Evolutionary conservation across 2,329 filamentous ascomycete genomes (phyloP).

Genomic region (Colletotrichum liriopes): DNA sequence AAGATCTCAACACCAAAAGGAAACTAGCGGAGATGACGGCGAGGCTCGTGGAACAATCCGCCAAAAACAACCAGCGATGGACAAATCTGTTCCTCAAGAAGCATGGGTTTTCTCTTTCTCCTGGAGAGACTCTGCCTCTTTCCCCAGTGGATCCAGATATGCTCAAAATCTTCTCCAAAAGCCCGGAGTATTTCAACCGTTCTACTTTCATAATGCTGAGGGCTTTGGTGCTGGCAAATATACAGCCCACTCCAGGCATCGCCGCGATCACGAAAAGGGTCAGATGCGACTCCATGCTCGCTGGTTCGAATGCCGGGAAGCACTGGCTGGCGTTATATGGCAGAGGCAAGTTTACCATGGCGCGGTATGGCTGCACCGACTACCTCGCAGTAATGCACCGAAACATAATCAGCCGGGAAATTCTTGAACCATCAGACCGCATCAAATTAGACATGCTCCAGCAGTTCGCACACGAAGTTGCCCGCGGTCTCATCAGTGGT

Average conservation of each 20-base stretch:
- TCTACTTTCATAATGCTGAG: slow-evolving; percentile 16
- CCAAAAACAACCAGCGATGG: slow-evolving; percentile 24
- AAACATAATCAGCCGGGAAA: background rate
- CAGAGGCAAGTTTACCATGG: background rate
- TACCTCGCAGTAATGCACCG: slow-evolving; percentile 9
- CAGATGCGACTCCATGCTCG: background rate
- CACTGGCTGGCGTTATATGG: slow-evolving; percentile 21
- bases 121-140: background rate
- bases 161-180: slow-evolving; percentile 2
- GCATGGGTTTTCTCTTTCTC: background rate
- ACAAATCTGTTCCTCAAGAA: slow-evolving; percentile 13
- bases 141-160: slow-evolving; percentile 1
- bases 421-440: background rate
- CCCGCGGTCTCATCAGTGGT: background rate
- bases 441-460: slow-evolving; percentile 12
- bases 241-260: slow-evolving; percentile 7
- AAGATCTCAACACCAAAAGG: background rate
- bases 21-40: slow-evolving; percentile 7
- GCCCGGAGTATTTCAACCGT: background rate
- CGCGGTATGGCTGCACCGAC: background rate
- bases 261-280: slow-evolving; percentile 17
- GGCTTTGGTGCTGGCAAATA: slow-evolving; percentile 7
- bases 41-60: background rate
- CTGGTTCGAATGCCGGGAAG: slow-evolving; percentile 15
- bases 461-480: slow-evolving; percentile 2